A percentile compares a stretch with the other conserved stretches of the same genome.
phyloP scores from a whole-genome alignment of 148 eudicot species.

The Limonium bicolor region DNA sequence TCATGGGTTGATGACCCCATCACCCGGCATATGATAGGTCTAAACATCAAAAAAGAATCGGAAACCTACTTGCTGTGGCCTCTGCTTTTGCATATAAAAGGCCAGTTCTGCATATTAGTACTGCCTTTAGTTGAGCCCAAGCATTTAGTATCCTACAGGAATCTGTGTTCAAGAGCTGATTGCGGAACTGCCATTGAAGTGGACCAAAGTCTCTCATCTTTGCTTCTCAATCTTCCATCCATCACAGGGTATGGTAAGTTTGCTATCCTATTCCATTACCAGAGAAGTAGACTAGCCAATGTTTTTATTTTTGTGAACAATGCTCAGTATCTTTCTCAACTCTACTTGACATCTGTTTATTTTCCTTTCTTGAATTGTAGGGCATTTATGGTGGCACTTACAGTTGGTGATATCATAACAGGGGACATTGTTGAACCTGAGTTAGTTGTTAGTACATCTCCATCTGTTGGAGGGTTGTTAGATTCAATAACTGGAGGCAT shows the following conservation, averaged over 20 bases:
- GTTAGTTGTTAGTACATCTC: conserved; percentile 50
- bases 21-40: conserved; percentile 76
- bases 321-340: no score
- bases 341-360: no score
- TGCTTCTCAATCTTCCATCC: conserved; percentile 81
- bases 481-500: conserved; percentile 97
- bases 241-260: conserved; percentile 99
- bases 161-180: conserved; percentile 44
- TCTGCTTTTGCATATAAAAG: conserved; percentile 59
- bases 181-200: conserved; percentile 76
- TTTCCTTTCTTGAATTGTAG: conserved; percentile 22
- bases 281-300: no score
- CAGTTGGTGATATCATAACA: conserved; percentile 58
- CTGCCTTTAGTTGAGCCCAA: conserved; percentile 83
- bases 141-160: conserved; percentile 60
- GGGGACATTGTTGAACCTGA: conserved; percentile 81
- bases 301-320: no score
- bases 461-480: conserved; percentile 88
- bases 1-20: conserved; percentile 99
- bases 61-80: conserved; percentile 65
- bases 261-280: conserved; percentile 7
- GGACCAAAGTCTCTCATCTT: conserved; percentile 75
- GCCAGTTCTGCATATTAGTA: conserved; percentile 51
- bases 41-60: conserved; percentile 38
- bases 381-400: conserved; percentile 76